Evolutionary conservation across 768 basidiomycete species (phyloP), one percentile per base, ranked within the genome.

Genomic region (Nevesoporus exiguus): DNA sequence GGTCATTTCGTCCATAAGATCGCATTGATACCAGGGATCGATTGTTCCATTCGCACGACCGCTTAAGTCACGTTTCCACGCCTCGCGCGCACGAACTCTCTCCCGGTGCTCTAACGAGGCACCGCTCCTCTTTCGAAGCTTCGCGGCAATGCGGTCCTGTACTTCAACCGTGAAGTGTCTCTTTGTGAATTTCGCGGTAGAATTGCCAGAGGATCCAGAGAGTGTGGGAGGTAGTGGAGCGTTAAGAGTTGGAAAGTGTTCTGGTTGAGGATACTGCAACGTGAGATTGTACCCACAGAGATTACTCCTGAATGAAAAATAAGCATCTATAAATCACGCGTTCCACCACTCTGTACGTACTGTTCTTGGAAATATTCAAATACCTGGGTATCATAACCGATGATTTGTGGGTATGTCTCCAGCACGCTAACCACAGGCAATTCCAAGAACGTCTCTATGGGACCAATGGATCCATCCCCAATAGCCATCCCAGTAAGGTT

Each of bases 401-500:
- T 86, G 39, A 89, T 70, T 63, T 88, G 86, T 8, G 88, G 88
- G 63, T 84, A 86, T 4, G 88, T 88, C 67, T 85, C 79, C n/a
- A 89, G 66, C 24, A 86, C 73, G 49, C 76, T 58, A 56, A 87
- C 80, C 24, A 82, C 77, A 22, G 88, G 81, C 0, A 82, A 58
- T 27, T 80, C 68, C 51, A 79, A 73, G 51, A 79, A 83, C 1
- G 77, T 76, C 42, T 73, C 73, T 33, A 61, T 68, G n/a, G 77
- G 74, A 1, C 77, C 71, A n/a, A 87, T 71, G 8, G 80, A 69
- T 5, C 83, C 85, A 66, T 89, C 82, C 3, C 88, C 88, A 44
- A 90, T 86, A 15, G 77, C 82, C 51, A 90, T 78, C 63, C 82
- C 82, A 1, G 77, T 72, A n/a, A 90, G 74, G 8, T 79, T 80